phyloP scores from a whole-genome alignment of 2,329 filamentous ascomycete species.

The Fusarium nematophilum region DNA sequence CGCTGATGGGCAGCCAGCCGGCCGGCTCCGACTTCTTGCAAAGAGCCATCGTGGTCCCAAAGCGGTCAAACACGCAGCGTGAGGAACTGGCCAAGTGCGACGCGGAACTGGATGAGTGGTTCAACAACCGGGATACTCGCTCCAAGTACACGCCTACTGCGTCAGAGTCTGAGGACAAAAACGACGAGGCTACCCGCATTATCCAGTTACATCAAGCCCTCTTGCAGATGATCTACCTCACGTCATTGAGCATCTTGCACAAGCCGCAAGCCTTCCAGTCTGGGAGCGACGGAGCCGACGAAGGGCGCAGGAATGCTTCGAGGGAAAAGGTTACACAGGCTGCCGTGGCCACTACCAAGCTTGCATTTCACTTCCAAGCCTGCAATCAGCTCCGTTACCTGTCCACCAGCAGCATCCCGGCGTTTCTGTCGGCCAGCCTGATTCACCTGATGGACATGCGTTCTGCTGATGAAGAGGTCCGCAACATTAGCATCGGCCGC shows the following conservation, averaged over 20 bases:
- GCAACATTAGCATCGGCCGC: slow-evolving; percentile 23
- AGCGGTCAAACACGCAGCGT: neutral
- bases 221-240: slow-evolving; percentile 16
- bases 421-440: slow-evolving; percentile 12
- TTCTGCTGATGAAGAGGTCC: slow-evolving; percentile 11
- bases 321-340: slow-evolving; percentile 11
- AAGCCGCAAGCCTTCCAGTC: slow-evolving; percentile 15
- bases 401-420: slow-evolving; percentile 18
- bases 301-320: neutral
- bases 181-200: neutral
- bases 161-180: neutral
- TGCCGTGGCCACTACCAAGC: slow-evolving; percentile 9
- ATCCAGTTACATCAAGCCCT: slow-evolving; percentile 14
- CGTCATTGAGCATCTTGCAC: slow-evolving; percentile 6
- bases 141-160: slow-evolving; percentile 8
- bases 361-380: slow-evolving; percentile 11
- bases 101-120: slow-evolving; percentile 11
- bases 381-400: slow-evolving; percentile 15
- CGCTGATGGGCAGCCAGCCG: neutral
- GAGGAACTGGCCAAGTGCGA: slow-evolving; percentile 9
- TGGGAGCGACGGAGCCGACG: neutral
- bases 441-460: slow-evolving; percentile 13
- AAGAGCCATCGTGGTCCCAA: slow-evolving; percentile 2
- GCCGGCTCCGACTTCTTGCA: neutral
- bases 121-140: neutral